Evolutionary conservation across 164 flowering plant genomes (phyloP).

Genomic region (Berberis vulgaris): DNA sequence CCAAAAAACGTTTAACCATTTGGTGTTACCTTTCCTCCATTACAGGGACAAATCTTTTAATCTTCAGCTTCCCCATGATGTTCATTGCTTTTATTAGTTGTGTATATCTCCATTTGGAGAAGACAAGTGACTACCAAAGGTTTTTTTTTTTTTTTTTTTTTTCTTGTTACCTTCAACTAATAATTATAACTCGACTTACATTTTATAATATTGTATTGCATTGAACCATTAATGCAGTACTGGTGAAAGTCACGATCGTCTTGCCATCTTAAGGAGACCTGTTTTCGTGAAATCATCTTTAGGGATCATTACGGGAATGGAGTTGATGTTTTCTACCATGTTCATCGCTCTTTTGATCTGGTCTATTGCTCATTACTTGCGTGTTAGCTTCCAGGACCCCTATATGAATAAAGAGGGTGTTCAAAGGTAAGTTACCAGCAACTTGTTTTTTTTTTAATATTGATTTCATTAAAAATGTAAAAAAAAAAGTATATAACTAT

Average conservation of each 20-base stretch:
- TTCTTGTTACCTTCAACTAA: too few relatives aligned
- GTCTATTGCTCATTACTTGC: slow-evolving; percentile 39
- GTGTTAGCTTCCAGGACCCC: slow-evolving; percentile 18
- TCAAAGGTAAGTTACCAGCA: slow-evolving; percentile 27
- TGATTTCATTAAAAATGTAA: neutral
- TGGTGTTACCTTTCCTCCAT: neutral
- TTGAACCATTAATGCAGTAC: slow-evolving; percentile 4
- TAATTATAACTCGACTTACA: neutral
- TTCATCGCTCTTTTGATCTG: slow-evolving; percentile 64
- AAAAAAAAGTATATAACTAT: neutral
- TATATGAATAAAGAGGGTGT: slow-evolving; percentile 16
- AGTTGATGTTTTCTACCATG: slow-evolving; percentile 47
- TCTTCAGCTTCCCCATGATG: slow-evolving; percentile 48
- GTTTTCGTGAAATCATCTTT: slow-evolving; percentile 59
- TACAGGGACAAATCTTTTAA: slow-evolving; percentile 31
- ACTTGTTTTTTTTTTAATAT: neutral
- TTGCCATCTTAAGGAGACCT: slow-evolving; percentile 33
- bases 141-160: too few relatives aligned
- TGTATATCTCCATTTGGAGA: slow-evolving; percentile 55
- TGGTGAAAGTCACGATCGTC: neutral
- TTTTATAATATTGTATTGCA: neutral
- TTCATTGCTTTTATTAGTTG: slow-evolving; percentile 47
- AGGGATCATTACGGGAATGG: slow-evolving; percentile 54
- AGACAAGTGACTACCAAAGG: slow-evolving; percentile 23
- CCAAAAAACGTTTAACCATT: neutral